phyloP scores from a whole-genome alignment of 108 stramenopile genomes.

The Pseudonitzschia multistriata region DNA sequence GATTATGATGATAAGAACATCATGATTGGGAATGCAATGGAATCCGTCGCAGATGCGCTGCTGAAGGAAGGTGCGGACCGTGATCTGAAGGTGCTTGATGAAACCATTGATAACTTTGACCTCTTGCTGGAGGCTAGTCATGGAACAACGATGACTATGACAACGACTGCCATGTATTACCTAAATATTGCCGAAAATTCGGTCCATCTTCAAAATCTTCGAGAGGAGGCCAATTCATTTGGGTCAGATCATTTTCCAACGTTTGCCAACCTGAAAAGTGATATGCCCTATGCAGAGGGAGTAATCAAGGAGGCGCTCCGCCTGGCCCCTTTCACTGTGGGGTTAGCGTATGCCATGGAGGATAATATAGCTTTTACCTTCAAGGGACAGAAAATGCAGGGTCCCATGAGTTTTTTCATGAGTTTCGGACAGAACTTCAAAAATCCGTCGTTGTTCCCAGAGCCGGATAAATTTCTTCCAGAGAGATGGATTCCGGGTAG shows the following conservation, averaged over 20 bases:
- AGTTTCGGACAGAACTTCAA: too few species aligned
- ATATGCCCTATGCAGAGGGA: too few species aligned
- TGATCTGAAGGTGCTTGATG: background rate
- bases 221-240: background rate
- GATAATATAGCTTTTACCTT: background rate
- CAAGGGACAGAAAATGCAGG: constrained; percentile 7
- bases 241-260: constrained; percentile 12
- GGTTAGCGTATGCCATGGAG: too few species aligned
- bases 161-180: constrained; percentile 14
- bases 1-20: background rate
- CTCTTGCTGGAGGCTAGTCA: constrained; percentile 24
- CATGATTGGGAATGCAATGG: constrained; percentile 12
- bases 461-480: too few species aligned
- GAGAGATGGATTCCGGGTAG: too few species aligned
- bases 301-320: too few species aligned
- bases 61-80: background rate
- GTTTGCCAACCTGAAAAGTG: background rate
- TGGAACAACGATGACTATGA: constrained; percentile 24
- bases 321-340: too few species aligned
- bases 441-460: too few species aligned
- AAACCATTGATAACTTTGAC: constrained; percentile 3
- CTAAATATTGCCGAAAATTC: background rate
- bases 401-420: constrained; percentile 8
- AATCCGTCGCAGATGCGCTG: constrained; percentile 20
- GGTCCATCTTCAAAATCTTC: background rate